Base-by-base conservation (phyloP, 306 rosid species). In the Hippophae tibetana region DNA sequence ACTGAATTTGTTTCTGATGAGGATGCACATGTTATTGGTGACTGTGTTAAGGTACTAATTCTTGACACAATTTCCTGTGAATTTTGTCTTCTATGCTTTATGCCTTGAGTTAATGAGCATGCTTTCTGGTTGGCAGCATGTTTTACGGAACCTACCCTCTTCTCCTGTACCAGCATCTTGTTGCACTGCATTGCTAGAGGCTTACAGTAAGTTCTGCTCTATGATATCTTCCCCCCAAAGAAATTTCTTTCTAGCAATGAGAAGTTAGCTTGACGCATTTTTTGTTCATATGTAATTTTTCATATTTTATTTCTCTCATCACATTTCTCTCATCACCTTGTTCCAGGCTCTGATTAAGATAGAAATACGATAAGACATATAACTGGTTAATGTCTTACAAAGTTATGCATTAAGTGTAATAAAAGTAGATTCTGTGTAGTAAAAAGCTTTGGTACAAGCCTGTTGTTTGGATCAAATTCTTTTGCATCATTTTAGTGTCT, bases 151-250 rank as follows among this genome's bases (percentile, higher is more conserved):
- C 82, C 89, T 93, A 42, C 99, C 97, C 14, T 93, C 99, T 31
- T 93, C 99, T 71, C 99, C 99, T 38, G 99, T 93, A 72, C 96
- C 99, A 45, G 99, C 97, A 40, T 86, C 99, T 45, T 93, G 99
- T 76, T 93, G 99, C 76, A 89, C 95, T 60, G 90, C 99, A 14
- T 76, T 93, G 74, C 86, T 93, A 67, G 99, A 93, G 81, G 95
- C 94, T 73, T 88, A 84, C 64, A 93, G 99, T 93, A 84, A 84
- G 99, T 82, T 67, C 55, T 57, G 13, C 64, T 18, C 7, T 53
- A 13, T 10, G 5, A 7, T 9, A 3, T 23, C 1, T 18, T 18
- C 23, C 23, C 23, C 23, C 23, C 23, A 18, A 18, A 18, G 23
- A 0, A 18, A 18, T 18, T 18, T 18, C 13, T 8, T 67, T 47